Evolutionary conservation across 495 filamentous ascomycete genomes (phyloP).

Genomic region (Aspergillus olivimuriae): DNA sequence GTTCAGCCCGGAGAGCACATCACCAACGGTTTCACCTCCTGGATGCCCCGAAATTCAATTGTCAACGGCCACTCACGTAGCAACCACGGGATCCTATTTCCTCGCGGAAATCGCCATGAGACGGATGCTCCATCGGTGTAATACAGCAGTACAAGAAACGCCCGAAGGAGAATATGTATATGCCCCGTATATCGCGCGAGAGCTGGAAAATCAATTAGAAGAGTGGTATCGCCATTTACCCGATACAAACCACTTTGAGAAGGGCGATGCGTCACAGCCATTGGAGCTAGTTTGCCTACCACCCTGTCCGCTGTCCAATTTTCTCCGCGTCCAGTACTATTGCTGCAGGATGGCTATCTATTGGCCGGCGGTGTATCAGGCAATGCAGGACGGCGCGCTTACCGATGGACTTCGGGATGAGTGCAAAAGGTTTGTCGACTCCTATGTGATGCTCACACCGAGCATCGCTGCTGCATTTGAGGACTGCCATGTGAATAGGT

Average conservation of each 20-base stretch:
- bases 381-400: neutral
- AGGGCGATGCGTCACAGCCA: slow-evolving; percentile 1
- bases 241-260: neutral
- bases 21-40: neutral
- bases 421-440: neutral
- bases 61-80: neutral
- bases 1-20: neutral
- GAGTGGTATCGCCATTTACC: slow-evolving; percentile 8
- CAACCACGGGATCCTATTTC: slow-evolving; percentile 2
- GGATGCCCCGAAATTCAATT: neutral
- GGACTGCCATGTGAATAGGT: neutral
- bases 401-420: neutral
- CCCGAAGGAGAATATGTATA: neutral
- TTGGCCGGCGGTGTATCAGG: slow-evolving; percentile 1
- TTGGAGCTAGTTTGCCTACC: neutral
- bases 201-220: slow-evolving; percentile 5
- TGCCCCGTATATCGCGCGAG: slow-evolving; percentile 5
- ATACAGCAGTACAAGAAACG: slow-evolving; percentile 1
- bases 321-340: slow-evolving; percentile 2
- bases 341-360: slow-evolving; percentile 1
- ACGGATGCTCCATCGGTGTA: slow-evolving; percentile 7
- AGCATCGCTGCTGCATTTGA: neutral
- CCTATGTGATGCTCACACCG: neutral
- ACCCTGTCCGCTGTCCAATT: neutral
- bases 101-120: slow-evolving; percentile 8